Evolutionary conservation across 345 rosid species (phyloP).

Genomic region (Murraya koenigii): DNA sequence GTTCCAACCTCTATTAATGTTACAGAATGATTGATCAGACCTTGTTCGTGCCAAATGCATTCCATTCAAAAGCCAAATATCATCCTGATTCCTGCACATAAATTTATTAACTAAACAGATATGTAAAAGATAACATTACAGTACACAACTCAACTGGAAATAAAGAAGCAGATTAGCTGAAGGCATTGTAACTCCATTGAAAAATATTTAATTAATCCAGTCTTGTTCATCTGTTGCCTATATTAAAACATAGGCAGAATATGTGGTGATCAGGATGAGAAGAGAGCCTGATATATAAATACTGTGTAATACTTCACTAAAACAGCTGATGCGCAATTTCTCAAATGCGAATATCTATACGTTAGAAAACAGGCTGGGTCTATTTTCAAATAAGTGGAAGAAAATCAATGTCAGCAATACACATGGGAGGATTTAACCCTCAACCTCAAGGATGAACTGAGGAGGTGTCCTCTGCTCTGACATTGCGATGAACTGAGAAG

Average conservation of each 20-base stretch:
- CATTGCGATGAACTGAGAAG: too few relatives aligned
- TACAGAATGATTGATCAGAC: constrained; percentile 19
- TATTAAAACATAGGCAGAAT: not conserved
- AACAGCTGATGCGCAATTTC: too few relatives aligned
- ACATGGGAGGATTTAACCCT: too few relatives aligned
- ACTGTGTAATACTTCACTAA: too few relatives aligned
- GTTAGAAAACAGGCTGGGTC: too few relatives aligned
- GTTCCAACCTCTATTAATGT: not conserved
- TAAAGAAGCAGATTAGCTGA: constrained; percentile 79
- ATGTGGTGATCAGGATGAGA: not conserved
- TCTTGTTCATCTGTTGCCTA: constrained; percentile 80
- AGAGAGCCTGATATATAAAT: not conserved
- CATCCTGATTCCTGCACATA: constrained; percentile 63
- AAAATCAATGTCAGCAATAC: too few relatives aligned
- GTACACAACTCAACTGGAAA: constrained; percentile 52
- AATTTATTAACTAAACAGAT: not conserved
- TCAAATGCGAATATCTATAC: too few relatives aligned
- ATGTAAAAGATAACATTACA: not conserved
- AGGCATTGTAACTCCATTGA: constrained; percentile 88
- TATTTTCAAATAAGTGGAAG: too few relatives aligned
- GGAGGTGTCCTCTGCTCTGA: too few relatives aligned
- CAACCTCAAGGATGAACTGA: too few relatives aligned
- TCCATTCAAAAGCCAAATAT: constrained; percentile 82
- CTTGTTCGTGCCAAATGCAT: constrained; percentile 82
- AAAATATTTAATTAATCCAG: constrained; percentile 85